Evolutionary conservation across 2,329 filamentous ascomycete species (phyloP), one percentile per base, ranked within the genome.

Genomic region (Alternaria novae-zelandiae): DNA sequence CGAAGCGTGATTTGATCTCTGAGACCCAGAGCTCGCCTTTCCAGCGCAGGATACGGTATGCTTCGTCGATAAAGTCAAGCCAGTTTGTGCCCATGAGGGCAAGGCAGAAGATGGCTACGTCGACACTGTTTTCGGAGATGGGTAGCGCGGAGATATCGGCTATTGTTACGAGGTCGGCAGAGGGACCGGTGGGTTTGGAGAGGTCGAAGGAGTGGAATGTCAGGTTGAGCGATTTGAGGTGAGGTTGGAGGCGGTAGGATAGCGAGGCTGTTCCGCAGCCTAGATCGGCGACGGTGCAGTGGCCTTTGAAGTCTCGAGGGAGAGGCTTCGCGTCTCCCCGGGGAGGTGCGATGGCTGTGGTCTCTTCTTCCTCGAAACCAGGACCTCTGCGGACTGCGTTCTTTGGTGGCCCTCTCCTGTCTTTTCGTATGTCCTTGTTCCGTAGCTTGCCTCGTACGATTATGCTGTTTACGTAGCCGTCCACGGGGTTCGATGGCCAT

Each of bases 61-160:
- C 95, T 83, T 99, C 96, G 82, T 98, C 96, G 74, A 99, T 88
- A 79, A 99, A 98, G 72, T 93, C 90, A 57, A 97, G 87, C 95
- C 96, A 99, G 83, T 99, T 99, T 59, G 96, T 99, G 76, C 96
- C 96, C 96, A 99, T 99, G 63, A 99, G 88, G 54, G 95, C 96
- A 30, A 99, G 87, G 80, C 96, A 99, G 84, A 98, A 98, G 70
- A 99, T 90, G 53, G 92, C 92, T 6, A 99, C 86, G 79, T 99
- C 94, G 65, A 94, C 89, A 65, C 87, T 89, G 47, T 89, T 90
- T 70, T 94, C 89, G 6, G 84, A 83, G 0, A 97, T 83, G 0
- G 95, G 95, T 2, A 99, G 84, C 63, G 91, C 87, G 28, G 94
- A 91, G 56, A 98, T 96, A 81, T 99, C 96, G 13, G 96, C 94